phyloP scores from a whole-genome alignment of 306 rosid genomes.

The Mucuna pruriens region DNA sequence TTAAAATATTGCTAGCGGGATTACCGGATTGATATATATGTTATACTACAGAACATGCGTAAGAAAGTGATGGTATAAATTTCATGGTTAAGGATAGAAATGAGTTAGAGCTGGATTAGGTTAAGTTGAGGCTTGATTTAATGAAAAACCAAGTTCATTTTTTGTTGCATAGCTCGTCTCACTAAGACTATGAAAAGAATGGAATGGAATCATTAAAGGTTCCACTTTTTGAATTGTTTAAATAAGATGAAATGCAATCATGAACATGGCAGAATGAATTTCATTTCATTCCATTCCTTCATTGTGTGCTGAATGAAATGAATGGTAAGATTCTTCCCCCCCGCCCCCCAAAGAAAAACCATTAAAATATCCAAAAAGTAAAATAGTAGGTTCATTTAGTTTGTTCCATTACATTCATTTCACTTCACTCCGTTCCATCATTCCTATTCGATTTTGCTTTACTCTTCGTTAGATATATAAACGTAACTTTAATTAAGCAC shows the following conservation, averaged over 20 bases:
- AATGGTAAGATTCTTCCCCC: too few species aligned
- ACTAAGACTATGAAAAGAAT: too few species aligned
- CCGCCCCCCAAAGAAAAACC: too few species aligned
- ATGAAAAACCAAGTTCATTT: too few species aligned
- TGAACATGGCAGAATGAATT: neutral
- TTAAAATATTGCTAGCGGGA: neutral
- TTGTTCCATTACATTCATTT: neutral
- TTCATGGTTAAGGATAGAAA: neutral
- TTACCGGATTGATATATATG: too few species aligned
- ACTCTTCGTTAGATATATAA: neutral
- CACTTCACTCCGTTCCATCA: neutral
- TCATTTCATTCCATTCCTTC: neutral
- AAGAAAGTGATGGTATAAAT: neutral
- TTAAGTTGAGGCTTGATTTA: too few species aligned
- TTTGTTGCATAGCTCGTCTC: too few species aligned
- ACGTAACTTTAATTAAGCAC: neutral
- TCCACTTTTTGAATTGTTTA: neutral
- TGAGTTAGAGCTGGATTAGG: too few species aligned
- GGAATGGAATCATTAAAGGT: neutral
- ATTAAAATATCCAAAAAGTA: neutral
- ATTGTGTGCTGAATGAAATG: neutral
- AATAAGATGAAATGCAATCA: neutral
- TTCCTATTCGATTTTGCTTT: neutral
- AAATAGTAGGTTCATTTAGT: neutral
- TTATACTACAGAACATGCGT: neutral